Base-by-base conservation (phyloP, 2,329 filamentous ascomycete genomes). In the Ceratocystis colombiana region DNA sequence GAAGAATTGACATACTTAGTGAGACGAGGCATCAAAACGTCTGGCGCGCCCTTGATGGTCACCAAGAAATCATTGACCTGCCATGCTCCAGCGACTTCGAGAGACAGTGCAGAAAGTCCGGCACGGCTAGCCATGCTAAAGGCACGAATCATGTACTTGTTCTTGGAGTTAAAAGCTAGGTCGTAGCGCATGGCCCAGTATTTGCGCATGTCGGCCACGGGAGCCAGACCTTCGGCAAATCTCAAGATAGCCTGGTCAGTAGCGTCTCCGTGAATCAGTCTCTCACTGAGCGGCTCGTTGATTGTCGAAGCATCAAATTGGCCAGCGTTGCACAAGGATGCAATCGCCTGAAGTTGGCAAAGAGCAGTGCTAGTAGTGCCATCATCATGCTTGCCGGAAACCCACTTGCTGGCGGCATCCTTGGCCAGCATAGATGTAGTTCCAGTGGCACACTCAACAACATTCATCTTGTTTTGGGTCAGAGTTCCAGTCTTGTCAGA, bases 381-480 rank as follows among this genome's bases (percentile, higher is more conserved):
- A 48, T 88, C 83, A 33, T 90, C 78, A 73, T 94, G 84, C 63
- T 84, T 77, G 44, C 92, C 77, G 20, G 79, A 74, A 74, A 88
- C 85, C 72, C 90, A 90, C 66, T 86, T 80, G 45, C 79, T 81
- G 72, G 97, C 83, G 30, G 83, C 81, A 62, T 93, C 94, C 70
- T 86, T 84, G 4, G 93, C 94, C 28, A 90, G 84, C 74, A 96
- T 97, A 61, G 90, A 96, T 1, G 90, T 84, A 72, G 84, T 86
- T 71, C 99, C 81, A 73, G 92, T 90, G 61, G 96, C 88, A 66
- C 97, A 78, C 77, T 93, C 96, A 79, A 87, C 94, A 66, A 96
- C 94, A 73, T 94, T 99, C 94, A 99, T 99, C 77, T 97, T 92
- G 78, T 99, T 99, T 50, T 94, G 99, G 10, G 94, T 99, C 73